Evolutionary conservation across 495 filamentous ascomycete genomes (phyloP).

Genomic region (Aspergillus saccharolyticus): DNA sequence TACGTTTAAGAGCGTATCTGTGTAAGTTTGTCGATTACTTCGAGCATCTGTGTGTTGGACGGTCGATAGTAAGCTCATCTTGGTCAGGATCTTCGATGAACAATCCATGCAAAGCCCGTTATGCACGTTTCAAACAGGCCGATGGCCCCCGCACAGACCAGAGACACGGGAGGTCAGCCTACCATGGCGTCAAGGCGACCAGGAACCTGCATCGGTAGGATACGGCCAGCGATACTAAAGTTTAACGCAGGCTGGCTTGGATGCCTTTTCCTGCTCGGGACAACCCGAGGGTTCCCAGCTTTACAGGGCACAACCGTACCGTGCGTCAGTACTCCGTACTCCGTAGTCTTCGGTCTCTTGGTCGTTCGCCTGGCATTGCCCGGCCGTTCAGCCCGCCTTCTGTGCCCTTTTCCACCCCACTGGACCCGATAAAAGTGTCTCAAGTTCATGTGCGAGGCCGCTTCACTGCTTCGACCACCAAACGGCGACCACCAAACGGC

Average conservation of each 20-base stretch:
- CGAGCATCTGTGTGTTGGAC: not conserved
- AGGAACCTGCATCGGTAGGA: conserved; percentile 6
- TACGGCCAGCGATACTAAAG: not conserved
- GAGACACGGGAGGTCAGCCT: conserved; percentile 4
- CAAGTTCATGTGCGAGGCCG: not conserved
- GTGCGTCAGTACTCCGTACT: no score
- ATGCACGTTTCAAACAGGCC: conserved; percentile 16
- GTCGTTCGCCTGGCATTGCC: not conserved
- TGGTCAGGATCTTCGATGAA: not conserved
- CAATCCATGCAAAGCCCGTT: conserved; percentile 5
- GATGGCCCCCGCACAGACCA: conserved; percentile 20
- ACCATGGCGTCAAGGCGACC: not conserved
- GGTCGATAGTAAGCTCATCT: not conserved
- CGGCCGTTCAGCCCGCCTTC: not conserved
- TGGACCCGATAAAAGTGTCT: conserved; percentile 3
- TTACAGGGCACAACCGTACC: not conserved
- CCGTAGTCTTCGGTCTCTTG: not conserved
- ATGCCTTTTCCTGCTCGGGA: not conserved
- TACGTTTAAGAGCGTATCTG: not conserved
- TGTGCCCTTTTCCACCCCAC: not conserved
- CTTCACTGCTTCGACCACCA: no score
- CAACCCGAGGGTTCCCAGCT: not conserved
- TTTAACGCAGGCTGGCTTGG: not conserved
- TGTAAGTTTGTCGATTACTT: not conserved
- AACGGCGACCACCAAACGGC: not conserved